phyloP scores from a whole-genome alignment of 148 eudicot species.

The Limonium bicolor region DNA sequence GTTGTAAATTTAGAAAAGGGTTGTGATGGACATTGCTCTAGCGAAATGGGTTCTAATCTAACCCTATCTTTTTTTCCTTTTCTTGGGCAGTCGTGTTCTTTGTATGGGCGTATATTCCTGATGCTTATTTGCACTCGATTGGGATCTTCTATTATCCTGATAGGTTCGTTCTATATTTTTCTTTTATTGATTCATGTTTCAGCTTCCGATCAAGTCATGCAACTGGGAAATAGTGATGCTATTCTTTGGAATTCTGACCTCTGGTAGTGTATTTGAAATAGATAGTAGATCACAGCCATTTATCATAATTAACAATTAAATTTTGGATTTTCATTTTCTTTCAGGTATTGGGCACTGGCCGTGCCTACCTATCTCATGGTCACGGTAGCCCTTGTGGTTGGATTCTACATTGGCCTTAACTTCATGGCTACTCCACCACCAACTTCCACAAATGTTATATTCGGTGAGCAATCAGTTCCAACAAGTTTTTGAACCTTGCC shows the following conservation, averaged over 20 bases:
- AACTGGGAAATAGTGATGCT: no score
- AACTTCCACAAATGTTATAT: slow-evolving; percentile 56
- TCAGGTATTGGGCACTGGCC: slow-evolving; percentile 89
- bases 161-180: no score
- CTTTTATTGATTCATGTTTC: no score
- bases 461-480: slow-evolving; percentile 23
- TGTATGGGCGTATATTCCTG: slow-evolving; percentile 85
- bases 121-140: slow-evolving; percentile 59
- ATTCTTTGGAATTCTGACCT: no score
- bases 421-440: slow-evolving; percentile 79
- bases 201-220: no score
- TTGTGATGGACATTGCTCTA: no score
- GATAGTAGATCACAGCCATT: no score
- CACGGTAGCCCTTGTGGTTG: slow-evolving; percentile 35
- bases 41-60: background rate
- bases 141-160: slow-evolving; percentile 83
- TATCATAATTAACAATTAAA: no score
- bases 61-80: no score
- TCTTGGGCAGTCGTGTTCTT: slow-evolving; percentile 51
- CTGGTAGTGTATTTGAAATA: no score
- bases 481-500: background rate
- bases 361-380: slow-evolving; percentile 62
- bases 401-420: slow-evolving; percentile 76
- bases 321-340: no score
- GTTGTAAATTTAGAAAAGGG: no score